Conservation (phyloP, 768 basidiomycete species). For the Fomitopsis pulvina region DNA sequence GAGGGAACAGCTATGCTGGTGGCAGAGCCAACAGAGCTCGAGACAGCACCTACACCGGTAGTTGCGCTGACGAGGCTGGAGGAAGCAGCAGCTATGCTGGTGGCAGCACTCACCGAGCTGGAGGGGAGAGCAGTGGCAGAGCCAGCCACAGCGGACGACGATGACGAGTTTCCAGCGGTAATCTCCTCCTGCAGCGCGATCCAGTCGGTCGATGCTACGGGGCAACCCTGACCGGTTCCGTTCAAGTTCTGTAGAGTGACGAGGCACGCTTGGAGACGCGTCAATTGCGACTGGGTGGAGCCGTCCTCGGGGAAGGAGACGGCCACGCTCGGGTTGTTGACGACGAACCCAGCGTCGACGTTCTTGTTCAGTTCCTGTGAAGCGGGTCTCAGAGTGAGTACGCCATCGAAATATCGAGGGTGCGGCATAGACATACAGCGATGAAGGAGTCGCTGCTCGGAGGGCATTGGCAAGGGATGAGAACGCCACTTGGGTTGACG, state of each 20-base stretch:
- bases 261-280: slow-evolving; percentile 44
- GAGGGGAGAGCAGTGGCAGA: neutral
- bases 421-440: slow-evolving; percentile 1
- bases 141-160: neutral
- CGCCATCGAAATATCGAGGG: neutral
- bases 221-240: slow-evolving; percentile 61
- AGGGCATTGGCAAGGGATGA: slow-evolving; percentile 33
- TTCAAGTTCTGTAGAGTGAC: slow-evolving; percentile 66
- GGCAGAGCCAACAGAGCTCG: neutral
- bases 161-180: neutral
- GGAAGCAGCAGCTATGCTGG: neutral
- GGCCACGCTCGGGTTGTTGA: slow-evolving; percentile 34
- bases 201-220: slow-evolving; percentile 56
- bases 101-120: neutral
- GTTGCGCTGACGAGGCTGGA: neutral
- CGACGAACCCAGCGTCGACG: slow-evolving; percentile 32
- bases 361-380: slow-evolving; percentile 30
- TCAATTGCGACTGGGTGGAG: slow-evolving; percentile 29
- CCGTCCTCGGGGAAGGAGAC: slow-evolving; percentile 38
- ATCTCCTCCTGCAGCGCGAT: slow-evolving; percentile 24
- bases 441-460: slow-evolving; percentile 22
- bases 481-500: slow-evolving; percentile 14
- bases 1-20: neutral
- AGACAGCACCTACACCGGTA: neutral
- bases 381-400: neutral